A percentile compares a stretch with the other conserved stretches of the same genome.
phyloP scores from a whole-genome alignment of 2,329 filamentous ascomycete species.

The Venturia pyrina region DNA sequence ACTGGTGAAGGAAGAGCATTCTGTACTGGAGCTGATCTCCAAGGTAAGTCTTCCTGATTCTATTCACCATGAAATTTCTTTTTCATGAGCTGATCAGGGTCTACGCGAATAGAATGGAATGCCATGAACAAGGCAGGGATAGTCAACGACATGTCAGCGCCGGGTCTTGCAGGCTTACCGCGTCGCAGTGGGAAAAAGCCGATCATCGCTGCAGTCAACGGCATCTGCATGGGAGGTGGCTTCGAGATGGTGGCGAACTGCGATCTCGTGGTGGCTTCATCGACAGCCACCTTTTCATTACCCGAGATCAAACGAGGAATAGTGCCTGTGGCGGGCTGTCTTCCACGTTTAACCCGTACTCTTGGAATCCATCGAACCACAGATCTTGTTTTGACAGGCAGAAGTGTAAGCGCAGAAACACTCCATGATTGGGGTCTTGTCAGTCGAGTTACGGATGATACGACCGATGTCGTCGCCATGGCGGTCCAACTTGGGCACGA shows the following conservation, averaged over 20 bases:
- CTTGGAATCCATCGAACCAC: conserved; percentile 31
- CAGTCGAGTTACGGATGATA: conserved; percentile 12
- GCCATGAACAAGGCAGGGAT: conserved; percentile 17
- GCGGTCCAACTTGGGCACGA: conserved; percentile 15
- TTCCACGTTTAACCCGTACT: conserved; percentile 34
- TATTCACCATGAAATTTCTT: background rate
- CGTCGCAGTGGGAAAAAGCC: conserved; percentile 44
- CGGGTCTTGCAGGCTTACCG: conserved; percentile 41
- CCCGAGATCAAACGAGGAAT: conserved; percentile 39
- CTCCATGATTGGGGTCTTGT: conserved; percentile 15
- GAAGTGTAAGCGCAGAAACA: conserved; percentile 24
- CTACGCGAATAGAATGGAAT: conserved; percentile 19
- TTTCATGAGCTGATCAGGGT: background rate
- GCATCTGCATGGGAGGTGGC: conserved; percentile 38
- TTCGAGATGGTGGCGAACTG: conserved; percentile 41
- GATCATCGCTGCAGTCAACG: conserved; percentile 43
- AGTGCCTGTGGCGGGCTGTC: conserved; percentile 35
- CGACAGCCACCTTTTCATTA: conserved; percentile 35
- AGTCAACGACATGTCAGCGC: conserved; percentile 20
- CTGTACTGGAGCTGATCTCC: conserved; percentile 16
- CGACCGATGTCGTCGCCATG: conserved; percentile 8
- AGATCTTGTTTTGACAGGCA: conserved; percentile 33
- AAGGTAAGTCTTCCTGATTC: conserved; percentile 9
- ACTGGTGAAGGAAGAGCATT: conserved; percentile 17
- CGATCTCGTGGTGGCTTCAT: conserved; percentile 37